Evolutionary conservation across 202 grass and related monocot species (phyloP), one percentile per base, ranked within the genome.

Genomic region (Musa balbisiana): DNA sequence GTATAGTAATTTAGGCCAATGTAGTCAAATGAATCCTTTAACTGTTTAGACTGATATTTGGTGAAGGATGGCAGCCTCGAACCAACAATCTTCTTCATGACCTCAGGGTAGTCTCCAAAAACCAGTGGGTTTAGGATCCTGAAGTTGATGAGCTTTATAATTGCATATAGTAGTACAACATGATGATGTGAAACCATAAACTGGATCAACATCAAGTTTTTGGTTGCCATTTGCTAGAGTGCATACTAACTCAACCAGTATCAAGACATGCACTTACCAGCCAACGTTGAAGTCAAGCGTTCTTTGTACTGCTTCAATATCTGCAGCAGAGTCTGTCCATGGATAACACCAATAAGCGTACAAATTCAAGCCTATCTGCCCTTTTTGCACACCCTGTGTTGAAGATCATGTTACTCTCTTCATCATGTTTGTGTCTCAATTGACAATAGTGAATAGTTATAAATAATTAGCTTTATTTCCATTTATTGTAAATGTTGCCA

Each of bases 1-100:
- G 14, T 58, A 27, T 92, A 96, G 75, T 96, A 80, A 77, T 96
- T 96, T 73, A 92, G 56, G 19, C 89, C 92, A 51, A 96, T 85
- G 76, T 92, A 96, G 83, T 96, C 92, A 55, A 85, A 49, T 75
- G 85, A 59, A 69, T 85, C 89, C 75, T 72, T 87, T 50, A 90
- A 33, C 17, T 54, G 53, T 80, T 88, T 63, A 66, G 84, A 90
- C 78, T 96, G 80, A 24, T 52, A 15, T 77, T 84, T 76, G 50
- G 75, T 92, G 71, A 96, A 92, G 0, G 80, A 69, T 65, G 87
- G 92, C 65, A 96, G 79, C 75, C 92, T 84, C 58, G 89, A 82
- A 76, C 87, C 89, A 25, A 70, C 89, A 81, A 65, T 82, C 52
- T 89, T 87, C 82, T 85, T 92, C 87, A 96, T 82, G 49, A 73